phyloP scores from a whole-genome alignment of 805 yeast genomes.

The Candida parachauliodes region DNA sequence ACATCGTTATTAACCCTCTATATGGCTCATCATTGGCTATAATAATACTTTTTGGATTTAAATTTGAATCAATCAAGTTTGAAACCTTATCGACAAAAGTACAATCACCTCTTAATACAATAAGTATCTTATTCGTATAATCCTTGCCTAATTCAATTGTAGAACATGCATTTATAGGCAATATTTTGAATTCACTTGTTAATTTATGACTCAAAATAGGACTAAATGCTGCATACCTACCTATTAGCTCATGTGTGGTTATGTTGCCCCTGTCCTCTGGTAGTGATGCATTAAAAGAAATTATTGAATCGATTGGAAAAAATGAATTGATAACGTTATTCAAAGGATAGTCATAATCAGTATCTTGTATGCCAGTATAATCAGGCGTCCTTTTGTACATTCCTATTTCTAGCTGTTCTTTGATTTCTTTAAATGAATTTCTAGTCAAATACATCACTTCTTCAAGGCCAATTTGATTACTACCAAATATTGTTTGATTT shows the following conservation, averaged over 20 bases:
- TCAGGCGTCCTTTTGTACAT: neutral
- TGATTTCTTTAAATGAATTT: slow-evolving; percentile 22
- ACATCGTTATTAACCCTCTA: slow-evolving; percentile 53
- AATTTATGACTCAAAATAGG: slow-evolving; percentile 26
- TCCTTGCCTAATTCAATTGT: slow-evolving; percentile 11
- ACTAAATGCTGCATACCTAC: slow-evolving; percentile 42
- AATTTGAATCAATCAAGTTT: slow-evolving; percentile 34
- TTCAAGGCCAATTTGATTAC: slow-evolving; percentile 15
- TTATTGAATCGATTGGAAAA: slow-evolving; percentile 38
- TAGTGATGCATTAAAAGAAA: slow-evolving; percentile 26
- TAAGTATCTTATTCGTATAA: slow-evolving; percentile 22
- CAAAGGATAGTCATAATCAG: slow-evolving; percentile 30
- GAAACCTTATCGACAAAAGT: slow-evolving; percentile 51
- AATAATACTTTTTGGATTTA: slow-evolving; percentile 47
- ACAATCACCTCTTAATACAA: slow-evolving; percentile 48
- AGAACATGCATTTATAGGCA: slow-evolving; percentile 29
- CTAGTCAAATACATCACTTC: slow-evolving; percentile 25
- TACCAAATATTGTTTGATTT: slow-evolving; percentile 1
- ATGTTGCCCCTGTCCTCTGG: slow-evolving; percentile 11
- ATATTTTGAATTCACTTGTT: slow-evolving; percentile 21
- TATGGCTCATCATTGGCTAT: slow-evolving; percentile 51
- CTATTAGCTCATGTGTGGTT: slow-evolving; percentile 20
- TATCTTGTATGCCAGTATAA: neutral
- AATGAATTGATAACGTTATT: slow-evolving; percentile 34
- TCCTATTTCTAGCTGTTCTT: slow-evolving; percentile 12